Evolutionary conservation across 805 yeast genomes (phyloP).

Genomic region (Maudiozyma saulgeensis): DNA sequence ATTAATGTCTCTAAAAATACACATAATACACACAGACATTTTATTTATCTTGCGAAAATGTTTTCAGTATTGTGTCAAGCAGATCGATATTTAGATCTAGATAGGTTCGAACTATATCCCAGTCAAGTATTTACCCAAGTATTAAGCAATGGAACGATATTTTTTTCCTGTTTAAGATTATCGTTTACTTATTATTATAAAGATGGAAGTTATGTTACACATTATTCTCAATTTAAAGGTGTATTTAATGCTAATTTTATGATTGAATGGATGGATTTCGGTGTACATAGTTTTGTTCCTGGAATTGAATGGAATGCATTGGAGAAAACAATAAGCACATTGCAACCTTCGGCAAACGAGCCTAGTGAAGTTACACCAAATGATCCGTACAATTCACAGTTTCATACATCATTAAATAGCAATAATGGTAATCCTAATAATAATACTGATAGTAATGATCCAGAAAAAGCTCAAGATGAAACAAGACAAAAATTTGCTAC

Average conservation of each 20-base stretch:
- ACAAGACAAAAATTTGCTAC: conserved; percentile 10
- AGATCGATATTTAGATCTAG: conserved; percentile 42
- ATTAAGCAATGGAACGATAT: conserved; percentile 43
- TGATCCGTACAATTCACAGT: conserved; percentile 3
- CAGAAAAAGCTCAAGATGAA: neutral
- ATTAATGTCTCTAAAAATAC: neutral
- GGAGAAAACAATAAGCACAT: conserved; percentile 33
- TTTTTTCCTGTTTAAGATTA: conserved; percentile 44
- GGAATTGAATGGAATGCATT: conserved; percentile 38
- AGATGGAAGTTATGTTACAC: conserved; percentile 63
- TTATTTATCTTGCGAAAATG: neutral
- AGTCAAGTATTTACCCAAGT: conserved; percentile 43
- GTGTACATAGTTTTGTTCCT: conserved; percentile 38
- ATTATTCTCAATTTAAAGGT: conserved; percentile 52
- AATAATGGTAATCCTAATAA: conserved; percentile 1
- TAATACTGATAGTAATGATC: neutral
- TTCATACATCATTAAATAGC: neutral
- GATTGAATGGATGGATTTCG: conserved; percentile 66
- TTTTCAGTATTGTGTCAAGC: conserved; percentile 28
- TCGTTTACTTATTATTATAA: conserved; percentile 42
- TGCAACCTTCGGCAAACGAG: conserved; percentile 11
- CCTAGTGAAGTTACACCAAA: conserved; percentile 7
- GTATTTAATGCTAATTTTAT: conserved; percentile 52
- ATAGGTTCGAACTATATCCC: conserved; percentile 42
- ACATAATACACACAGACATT: neutral